Conservation (phyloP, 306 rosid genomes). For the Leucaena leucocephala region DNA sequence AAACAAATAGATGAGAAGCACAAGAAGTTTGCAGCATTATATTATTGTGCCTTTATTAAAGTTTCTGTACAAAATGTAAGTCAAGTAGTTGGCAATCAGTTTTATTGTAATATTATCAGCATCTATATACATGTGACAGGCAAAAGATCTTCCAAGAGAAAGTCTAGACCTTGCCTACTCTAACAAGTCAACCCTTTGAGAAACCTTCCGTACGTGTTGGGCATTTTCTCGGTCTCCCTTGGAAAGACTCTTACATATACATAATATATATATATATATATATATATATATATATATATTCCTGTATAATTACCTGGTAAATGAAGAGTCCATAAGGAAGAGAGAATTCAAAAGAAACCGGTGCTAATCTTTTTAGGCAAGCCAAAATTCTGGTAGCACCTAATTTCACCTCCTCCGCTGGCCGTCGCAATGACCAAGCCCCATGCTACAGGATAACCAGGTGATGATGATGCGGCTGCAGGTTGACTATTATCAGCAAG, state of each 20-base stretch:
- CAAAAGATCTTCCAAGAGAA: neutral
- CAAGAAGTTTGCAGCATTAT: neutral
- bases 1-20: neutral
- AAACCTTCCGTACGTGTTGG: neutral
- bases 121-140: neutral
- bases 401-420: constrained; percentile 78
- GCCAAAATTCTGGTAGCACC: constrained; percentile 90
- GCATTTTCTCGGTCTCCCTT: too few species aligned
- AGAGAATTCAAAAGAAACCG: constrained; percentile 53
- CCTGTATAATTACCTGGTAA: too few species aligned
- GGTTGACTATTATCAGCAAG: constrained; percentile 45
- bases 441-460: constrained; percentile 68
- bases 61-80: neutral
- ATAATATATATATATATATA: too few species aligned
- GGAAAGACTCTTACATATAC: too few species aligned
- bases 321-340: neutral
- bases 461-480: constrained; percentile 7
- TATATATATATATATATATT: too few species aligned
- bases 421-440: constrained; percentile 92
- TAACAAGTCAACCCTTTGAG: neutral
- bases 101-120: neutral
- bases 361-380: constrained; percentile 61
- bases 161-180: neutral
- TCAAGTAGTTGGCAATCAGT: neutral
- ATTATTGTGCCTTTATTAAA: neutral